Evolutionary conservation across 2,329 filamentous ascomycete species (phyloP), one percentile per base, ranked within the genome.

Genomic region (Aspergillus oerlinghausenensis): DNA sequence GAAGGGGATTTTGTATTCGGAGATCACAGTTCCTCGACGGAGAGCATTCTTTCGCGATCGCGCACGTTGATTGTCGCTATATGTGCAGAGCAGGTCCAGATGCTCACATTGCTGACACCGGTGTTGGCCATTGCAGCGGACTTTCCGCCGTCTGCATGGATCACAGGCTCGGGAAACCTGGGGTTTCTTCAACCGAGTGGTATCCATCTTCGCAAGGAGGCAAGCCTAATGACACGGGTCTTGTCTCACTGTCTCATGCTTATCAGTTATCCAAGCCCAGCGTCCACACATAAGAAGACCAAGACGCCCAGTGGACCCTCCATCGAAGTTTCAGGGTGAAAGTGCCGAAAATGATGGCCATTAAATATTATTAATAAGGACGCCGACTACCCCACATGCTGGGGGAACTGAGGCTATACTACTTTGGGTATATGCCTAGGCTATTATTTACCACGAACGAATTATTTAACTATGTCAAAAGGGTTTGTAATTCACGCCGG

Each of bases 101-200:
- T 78, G 75, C 21, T 61, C 65, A 62, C 75, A 77, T 55, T 77
- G 74, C 55, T 73, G 69, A 55, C 79, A 81, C 47, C 73, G 67
- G 26, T 73, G 66, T 55, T 76, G 68, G 32, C 79, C 77, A 60
- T 79, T 79, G 63, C 78, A 80, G 55, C 74, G 74, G 17, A 79
- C 76, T 58, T 79, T 80, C 17, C 78, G 73, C 3, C 75, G 64
- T 52, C 76, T 77, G 65, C 77, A 80, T 6, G 75, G 73, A 58
- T 80, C 76, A 60, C 78, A 79, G n/a, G 78, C 77, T 61, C 57
- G 63, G 5, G 56, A 59, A 2, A 63, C 58, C 43, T 59, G 64
- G 35, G 26, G 50, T 9, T 40, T 38, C 14, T 38, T 38, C 32
- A 38, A 14, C 32, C 5, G 32, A 5, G 32, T 38, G 32, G 32